Evolutionary conservation across 2,329 filamentous ascomycete genomes (phyloP).

Genomic region (Celoporthe dispersa): DNA sequence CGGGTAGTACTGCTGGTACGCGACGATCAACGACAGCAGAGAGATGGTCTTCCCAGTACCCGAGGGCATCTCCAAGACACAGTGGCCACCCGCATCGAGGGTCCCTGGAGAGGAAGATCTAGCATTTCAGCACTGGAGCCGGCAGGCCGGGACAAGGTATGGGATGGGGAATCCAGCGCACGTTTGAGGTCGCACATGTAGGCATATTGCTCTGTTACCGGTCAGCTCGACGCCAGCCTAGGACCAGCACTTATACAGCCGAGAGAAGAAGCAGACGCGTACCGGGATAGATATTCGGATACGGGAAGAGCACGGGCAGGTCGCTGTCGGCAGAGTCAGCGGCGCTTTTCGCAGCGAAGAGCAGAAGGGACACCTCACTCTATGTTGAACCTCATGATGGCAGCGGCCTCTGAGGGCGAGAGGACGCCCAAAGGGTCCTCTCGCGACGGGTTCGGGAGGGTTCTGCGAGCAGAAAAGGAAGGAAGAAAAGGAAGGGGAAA

Average conservation of each 20-base stretch:
- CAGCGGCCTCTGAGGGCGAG: neutral
- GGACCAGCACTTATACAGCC: neutral
- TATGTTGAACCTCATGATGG: conserved; percentile 57
- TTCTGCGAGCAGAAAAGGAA: neutral
- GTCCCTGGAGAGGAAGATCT: conserved; percentile 55
- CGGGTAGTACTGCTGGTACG: conserved; percentile 92
- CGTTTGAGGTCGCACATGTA: conserved; percentile 64
- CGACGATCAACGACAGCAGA: conserved; percentile 90
- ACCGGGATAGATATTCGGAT: conserved; percentile 60
- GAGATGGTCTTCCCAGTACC: conserved; percentile 98
- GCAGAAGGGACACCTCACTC: conserved; percentile 42
- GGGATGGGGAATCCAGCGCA: conserved; percentile 36
- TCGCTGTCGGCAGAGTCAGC: conserved; percentile 46
- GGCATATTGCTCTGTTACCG: conserved; percentile 57
- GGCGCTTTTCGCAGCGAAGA: conserved; percentile 7
- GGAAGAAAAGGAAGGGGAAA: neutral
- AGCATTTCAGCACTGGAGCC: neutral
- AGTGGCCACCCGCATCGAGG: conserved; percentile 91
- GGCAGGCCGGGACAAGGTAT: neutral
- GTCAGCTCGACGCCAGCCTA: conserved; percentile 12
- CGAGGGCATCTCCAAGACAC: conserved; percentile 98
- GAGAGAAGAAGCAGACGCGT: conserved; percentile 26
- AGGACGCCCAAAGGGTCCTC: neutral
- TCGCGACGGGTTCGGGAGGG: neutral
- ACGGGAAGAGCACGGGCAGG: conserved; percentile 61